phyloP scores from a whole-genome alignment of 1,139 yeast genomes.

The Kurtzmaniella quercitrusa region DNA sequence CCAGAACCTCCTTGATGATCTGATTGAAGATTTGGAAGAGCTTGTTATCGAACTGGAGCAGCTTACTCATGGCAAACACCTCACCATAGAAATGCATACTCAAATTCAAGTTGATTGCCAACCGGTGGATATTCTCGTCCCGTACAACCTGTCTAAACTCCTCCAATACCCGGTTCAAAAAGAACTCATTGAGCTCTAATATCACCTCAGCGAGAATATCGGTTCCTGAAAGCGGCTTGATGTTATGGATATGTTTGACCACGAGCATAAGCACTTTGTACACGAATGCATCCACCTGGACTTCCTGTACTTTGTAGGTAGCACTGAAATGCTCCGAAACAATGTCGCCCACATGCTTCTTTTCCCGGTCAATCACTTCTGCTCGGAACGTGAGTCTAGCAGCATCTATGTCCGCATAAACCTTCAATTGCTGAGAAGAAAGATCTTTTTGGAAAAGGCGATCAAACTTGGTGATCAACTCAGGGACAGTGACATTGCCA shows the following conservation, averaged over 20 bases:
- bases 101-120: slow-evolving; percentile 26
- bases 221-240: slow-evolving; percentile 40
- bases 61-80: slow-evolving; percentile 34
- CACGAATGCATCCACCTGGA: slow-evolving; percentile 37
- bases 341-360: slow-evolving; percentile 28
- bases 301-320: slow-evolving; percentile 8
- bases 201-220: slow-evolving; percentile 35
- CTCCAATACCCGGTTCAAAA: slow-evolving; percentile 31
- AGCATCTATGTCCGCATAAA: slow-evolving; percentile 42
- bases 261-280: slow-evolving; percentile 39
- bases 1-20: slow-evolving; percentile 16
- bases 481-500: slow-evolving; percentile 30
- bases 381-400: slow-evolving; percentile 40
- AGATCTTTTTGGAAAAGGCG: slow-evolving; percentile 32
- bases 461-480: slow-evolving; percentile 32
- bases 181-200: slow-evolving; percentile 36
- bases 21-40: slow-evolving; percentile 29
- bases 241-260: slow-evolving; percentile 37
- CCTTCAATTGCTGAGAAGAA: slow-evolving; percentile 35
- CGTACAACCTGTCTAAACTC: slow-evolving; percentile 22
- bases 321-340: slow-evolving; percentile 26
- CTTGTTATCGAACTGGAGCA: slow-evolving; percentile 35
- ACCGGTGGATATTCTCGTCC: slow-evolving; percentile 13
- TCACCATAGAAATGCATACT: slow-evolving; percentile 39
- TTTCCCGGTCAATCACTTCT: slow-evolving; percentile 38